A percentile compares a stretch with the other conserved stretches of the same genome.
These are phyloP conservation scores for Hypericum perforatum DNA, from an alignment of 345 rosid species.

Conservation along the genomic window DNA sequence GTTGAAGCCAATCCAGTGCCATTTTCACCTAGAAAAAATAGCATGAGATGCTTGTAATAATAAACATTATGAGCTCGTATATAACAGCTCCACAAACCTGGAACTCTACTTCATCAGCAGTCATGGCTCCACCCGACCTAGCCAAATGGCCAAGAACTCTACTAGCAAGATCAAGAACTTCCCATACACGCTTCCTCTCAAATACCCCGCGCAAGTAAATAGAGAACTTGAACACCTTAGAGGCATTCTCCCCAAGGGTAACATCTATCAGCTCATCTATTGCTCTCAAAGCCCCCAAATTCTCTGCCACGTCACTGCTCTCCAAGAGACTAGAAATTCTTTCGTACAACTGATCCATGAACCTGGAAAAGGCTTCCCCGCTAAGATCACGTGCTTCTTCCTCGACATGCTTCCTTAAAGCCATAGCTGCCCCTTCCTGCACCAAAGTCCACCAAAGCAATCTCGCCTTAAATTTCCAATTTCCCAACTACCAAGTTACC, in stretches of 20 bases:
- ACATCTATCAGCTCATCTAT: constrained; percentile 90
- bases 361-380: constrained; percentile 82
- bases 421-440: constrained; percentile 74
- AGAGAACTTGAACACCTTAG: constrained; percentile 85
- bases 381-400: constrained; percentile 79
- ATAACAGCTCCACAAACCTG: constrained; percentile 42
- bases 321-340: constrained; percentile 60
- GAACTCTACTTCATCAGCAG: constrained; percentile 94
- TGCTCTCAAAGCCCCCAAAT: constrained; percentile 84
- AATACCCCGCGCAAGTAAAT: constrained; percentile 63
- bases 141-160: constrained; percentile 94
- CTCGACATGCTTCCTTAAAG: constrained; percentile 78
- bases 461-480: too few relatives aligned
- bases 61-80: not conserved
- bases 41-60: constrained; percentile 7
- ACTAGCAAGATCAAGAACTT: constrained; percentile 81
- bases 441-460: constrained; percentile 6
- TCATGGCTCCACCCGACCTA: constrained; percentile 98
- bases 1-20: constrained; percentile 87
- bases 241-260: constrained; percentile 89
- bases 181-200: constrained; percentile 76
- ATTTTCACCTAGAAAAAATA: constrained; percentile 47
- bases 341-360: constrained; percentile 80
- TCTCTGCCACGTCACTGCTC: constrained; percentile 68
- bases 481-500: too few relatives aligned